These are phyloP conservation scores for Calonectria hongkongensis DNA, from an alignment of 2,329 filamentous ascomycete species.

Conservation along the genomic window DNA sequence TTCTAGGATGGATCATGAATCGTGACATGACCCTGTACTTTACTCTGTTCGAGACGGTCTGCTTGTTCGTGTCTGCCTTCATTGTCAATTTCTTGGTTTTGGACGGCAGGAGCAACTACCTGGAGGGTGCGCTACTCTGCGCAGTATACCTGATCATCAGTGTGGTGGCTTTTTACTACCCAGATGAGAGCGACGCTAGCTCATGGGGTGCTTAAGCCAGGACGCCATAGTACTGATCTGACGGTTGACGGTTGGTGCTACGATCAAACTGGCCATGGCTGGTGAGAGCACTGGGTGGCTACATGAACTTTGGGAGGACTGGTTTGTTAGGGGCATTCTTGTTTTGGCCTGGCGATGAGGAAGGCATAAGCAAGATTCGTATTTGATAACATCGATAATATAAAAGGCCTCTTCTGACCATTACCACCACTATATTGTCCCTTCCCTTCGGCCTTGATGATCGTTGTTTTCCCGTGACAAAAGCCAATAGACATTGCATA, in stretches of 20 bases:
- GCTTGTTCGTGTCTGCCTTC: constrained; percentile 87
- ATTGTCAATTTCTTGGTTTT: constrained; percentile 92
- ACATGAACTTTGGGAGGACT: background rate
- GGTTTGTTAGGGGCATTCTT: background rate
- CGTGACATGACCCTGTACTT: constrained; percentile 88
- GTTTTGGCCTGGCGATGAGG: background rate
- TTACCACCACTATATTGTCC: no score
- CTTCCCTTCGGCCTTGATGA: background rate
- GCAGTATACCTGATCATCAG: constrained; percentile 81
- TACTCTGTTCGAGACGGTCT: constrained; percentile 91
- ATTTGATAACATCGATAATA: background rate
- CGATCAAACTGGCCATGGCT: background rate
- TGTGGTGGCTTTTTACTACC: constrained; percentile 81
- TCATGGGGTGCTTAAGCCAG: constrained; percentile 55
- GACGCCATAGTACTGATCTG: background rate
- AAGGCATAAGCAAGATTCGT: no score
- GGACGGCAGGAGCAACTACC: constrained; percentile 90
- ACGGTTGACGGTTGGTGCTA: background rate
- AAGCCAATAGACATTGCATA: background rate
- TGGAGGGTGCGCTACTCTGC: constrained; percentile 84
- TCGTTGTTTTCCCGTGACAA: background rate
- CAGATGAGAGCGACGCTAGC: constrained; percentile 69
- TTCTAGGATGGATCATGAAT: constrained; percentile 81
- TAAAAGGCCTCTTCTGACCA: background rate
- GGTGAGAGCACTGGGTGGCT: constrained; percentile 37